Evolutionary conservation across 768 basidiomycete genomes (phyloP), one percentile per base, ranked within the genome.

Genomic region (Calocera viscosa): DNA sequence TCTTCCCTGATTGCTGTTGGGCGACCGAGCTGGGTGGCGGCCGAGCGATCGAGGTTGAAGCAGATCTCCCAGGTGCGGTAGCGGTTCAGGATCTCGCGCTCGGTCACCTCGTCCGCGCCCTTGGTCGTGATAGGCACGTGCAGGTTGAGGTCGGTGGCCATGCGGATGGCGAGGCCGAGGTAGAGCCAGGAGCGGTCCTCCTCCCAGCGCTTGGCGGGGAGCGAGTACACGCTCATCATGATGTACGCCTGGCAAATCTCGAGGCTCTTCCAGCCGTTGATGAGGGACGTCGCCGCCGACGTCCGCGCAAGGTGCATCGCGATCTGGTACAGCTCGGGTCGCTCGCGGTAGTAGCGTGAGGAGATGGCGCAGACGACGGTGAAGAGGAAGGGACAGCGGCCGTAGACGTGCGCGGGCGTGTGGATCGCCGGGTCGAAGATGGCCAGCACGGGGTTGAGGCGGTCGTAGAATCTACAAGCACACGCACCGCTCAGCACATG

Each of bases 201-300:
- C 71, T 94, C 91, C 88, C 92, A 95, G 47, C 84, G 77, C 26
- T 86, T 82, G 1, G 89, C 90, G 2, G 89, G 90, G 1, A 90
- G 86, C 49, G 85, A 84, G 72, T 89, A 91, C 63, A 88, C 82
- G 69, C 86, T 87, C 87, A 91, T 87, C 64, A 96, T 80, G 63
- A 96, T 86, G 72, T 94, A 96, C 2, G 93, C 93, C 73, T 96
- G 93, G 64, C 88, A 88, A 0, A 94, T 80, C 75, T 96, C 92
- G 63, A 94, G 88, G 14, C 88, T 89, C 76, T 92, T 91, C 87
- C 85, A 87, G 63, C 88, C 88, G 70, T 89, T 86, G 64, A 89
- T 89, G 49, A 92, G 79, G 1, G 88, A 87, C 67, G 86, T 89
- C 1, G 89, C 88, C 1, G 89, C 90, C 0, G 89, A 86, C 69